Evolutionary conservation across 148 eudicot genomes (phyloP).

Genomic region (Rhododendron henanense): DNA sequence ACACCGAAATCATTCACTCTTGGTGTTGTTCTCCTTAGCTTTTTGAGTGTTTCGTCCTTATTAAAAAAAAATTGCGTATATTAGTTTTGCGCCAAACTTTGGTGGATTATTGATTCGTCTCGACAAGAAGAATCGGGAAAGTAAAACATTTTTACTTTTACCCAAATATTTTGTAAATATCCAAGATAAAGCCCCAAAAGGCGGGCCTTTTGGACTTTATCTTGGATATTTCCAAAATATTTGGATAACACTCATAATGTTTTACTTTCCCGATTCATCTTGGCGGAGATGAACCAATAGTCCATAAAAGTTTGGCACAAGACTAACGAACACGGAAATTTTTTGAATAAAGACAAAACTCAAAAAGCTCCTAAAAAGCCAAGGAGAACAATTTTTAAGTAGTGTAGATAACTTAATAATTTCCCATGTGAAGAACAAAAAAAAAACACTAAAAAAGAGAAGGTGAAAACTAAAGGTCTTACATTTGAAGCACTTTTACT

Average conservation of each 20-base stretch:
- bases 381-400: background rate
- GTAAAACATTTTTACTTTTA: background rate
- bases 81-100: background rate
- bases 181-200: too few relatives aligned
- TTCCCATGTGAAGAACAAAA: background rate
- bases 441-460: background rate
- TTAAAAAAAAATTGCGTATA: background rate
- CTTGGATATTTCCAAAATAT: too few relatives aligned
- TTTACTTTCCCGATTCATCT: background rate
- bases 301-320: background rate
- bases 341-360: background rate
- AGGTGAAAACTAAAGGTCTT: slow-evolving; percentile 23
- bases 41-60: background rate
- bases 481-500: slow-evolving; percentile 54
- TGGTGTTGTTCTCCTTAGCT: background rate
- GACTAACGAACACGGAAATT: too few relatives aligned
- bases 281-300: background rate
- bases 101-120: too few relatives aligned
- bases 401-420: background rate
- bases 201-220: too few relatives aligned
- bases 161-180: background rate
- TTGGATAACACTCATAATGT: background rate
- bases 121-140: background rate
- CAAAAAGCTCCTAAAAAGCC: background rate
- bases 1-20: background rate